Evolutionary conservation across 768 basidiomycete species (phyloP), one percentile per base, ranked within the genome.

Genomic region (Lactarius evosmus): DNA sequence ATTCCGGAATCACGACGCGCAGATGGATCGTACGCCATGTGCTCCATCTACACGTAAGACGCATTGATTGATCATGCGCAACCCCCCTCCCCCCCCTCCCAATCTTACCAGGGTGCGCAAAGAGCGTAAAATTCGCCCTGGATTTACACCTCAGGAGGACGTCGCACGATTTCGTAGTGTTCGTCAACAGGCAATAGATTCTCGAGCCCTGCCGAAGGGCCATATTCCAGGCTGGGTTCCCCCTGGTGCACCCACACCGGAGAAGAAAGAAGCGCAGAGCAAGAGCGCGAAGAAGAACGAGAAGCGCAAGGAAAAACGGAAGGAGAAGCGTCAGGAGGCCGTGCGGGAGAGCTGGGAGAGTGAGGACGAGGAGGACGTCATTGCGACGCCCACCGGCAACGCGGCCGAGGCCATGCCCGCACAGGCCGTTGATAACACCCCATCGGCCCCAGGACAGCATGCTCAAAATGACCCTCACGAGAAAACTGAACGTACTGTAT

Each of bases 71-170:
- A 65, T 46, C 6, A 46, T n/a, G n/a, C 22, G 17, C 19, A 17
- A 19, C 8, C 7, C 12, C 30, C 32, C 38, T n/a, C 19, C 12
- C 51, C 41, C 57, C 22, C 51, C 32, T 61, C 56, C 8, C 44
- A 38, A 27, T 49, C 46, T 49, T 25, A 49, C 19, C 74, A 97
- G 95, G 54, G 75, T 92, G 36, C 87, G 95, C 66, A 96, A 95
- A 76, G 84, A 95, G 75, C 78, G 89, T 61, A 95, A 88, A 78
- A 88, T 98, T 67, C 82, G 95, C 30, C 95, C 93, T 3, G 95
- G 95, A 0, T 98, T 89, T 76, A 96, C 93, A 5, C 95, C 95
- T 0, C 93, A 95, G 75, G 95, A 98, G 75, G 95, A 98, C 75
- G 83, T 95, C 8, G 82, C 84, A n/a, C 85, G 87, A 54, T 98